Base-by-base conservation (phyloP, 371 early-diverging fungal genomes). In the Mucor mucedo region DNA sequence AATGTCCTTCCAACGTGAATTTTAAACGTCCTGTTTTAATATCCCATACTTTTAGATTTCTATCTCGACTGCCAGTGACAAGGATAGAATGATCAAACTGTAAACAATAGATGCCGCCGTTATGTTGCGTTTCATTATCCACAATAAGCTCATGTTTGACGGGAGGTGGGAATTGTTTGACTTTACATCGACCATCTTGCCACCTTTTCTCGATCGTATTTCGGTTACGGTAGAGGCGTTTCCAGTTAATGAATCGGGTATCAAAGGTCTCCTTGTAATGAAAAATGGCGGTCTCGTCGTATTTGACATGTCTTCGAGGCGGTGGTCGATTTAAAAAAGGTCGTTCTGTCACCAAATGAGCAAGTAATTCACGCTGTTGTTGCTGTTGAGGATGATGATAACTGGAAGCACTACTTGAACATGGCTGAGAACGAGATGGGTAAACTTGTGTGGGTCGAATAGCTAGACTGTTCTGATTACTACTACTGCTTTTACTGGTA, bases 71-170 rank as follows among this genome's bases (percentile, higher is more conserved):
- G 0, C 96, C 96, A 5, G 90, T 90, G 14, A 93, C 84, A 27
- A 96, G 76, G 53, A 84, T 83, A 39, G 73, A 58, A 0, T 76
- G 75, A 62, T 92, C 91, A 63, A 92, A 91, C 72, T 94, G 97
- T 11, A 96, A 79, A 66, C 95, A 95, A 65, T 98, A 95, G 38
- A 99, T 93, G 29, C 94, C 89, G 60, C 97, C 98, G 0, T 79
- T 63, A 68, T 98, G 99, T 33, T 53, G 62, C 5, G 45, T 45
- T 33, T 45, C 41, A 11, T 45, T 21, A 21, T 21, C 21, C 21
- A 21, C 13, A 11, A 53, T 29, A 0, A 54, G 5, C 11, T 45
- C 47, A 5, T 44, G 21, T 0, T 41, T 16, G 9, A 21, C 14
- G 1, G 76, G 55, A 45, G 21, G 21, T 1, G 89, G 86, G 38